Evolutionary conservation across 2,329 filamentous ascomycete species (phyloP).

Genomic region (Pseudogymnoascus verrucosus): DNA sequence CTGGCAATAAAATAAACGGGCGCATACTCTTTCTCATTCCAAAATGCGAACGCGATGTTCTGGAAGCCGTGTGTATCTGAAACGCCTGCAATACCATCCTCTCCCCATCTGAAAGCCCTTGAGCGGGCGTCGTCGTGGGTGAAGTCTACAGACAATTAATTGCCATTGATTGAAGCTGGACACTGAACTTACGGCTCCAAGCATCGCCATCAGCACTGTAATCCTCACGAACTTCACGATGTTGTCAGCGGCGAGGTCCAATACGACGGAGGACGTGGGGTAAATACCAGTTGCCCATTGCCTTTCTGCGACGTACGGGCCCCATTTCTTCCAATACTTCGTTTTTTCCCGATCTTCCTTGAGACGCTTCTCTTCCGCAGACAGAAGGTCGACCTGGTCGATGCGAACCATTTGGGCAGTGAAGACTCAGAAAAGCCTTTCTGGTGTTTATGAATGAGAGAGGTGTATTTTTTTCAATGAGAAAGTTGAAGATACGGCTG

Average conservation of each 20-base stretch:
- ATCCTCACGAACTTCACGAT: conserved; percentile 69
- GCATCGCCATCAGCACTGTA: conserved; percentile 86
- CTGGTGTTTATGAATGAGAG: neutral
- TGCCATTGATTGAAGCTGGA: conserved; percentile 9
- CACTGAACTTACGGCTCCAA: conserved; percentile 71
- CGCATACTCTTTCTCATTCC: conserved; percentile 89
- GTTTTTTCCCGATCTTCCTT: conserved; percentile 73
- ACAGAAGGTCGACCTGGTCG: conserved; percentile 79
- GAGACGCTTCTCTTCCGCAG: conserved; percentile 83
- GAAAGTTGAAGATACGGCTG: neutral
- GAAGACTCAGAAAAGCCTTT: neutral
- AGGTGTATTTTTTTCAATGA: neutral
- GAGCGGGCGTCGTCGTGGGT: conserved; percentile 86
- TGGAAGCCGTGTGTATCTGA: conserved; percentile 85
- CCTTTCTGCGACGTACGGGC: conserved; percentile 84
- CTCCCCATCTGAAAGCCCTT: conserved; percentile 87
- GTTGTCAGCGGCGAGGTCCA: conserved; percentile 12
- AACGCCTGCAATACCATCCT: conserved; percentile 93
- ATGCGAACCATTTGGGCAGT: conserved; percentile 68
- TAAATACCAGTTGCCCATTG: conserved; percentile 83
- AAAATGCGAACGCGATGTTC: conserved; percentile 93
- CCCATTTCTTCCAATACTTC: conserved; percentile 99
- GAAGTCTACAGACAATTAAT: conserved; percentile 57
- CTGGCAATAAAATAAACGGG: neutral
- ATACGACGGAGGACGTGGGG: neutral